These are phyloP conservation scores for Apiotrichum montevideense DNA, from an alignment of 1,284 basidiomycete genomes.

Conservation along the genomic window DNA sequence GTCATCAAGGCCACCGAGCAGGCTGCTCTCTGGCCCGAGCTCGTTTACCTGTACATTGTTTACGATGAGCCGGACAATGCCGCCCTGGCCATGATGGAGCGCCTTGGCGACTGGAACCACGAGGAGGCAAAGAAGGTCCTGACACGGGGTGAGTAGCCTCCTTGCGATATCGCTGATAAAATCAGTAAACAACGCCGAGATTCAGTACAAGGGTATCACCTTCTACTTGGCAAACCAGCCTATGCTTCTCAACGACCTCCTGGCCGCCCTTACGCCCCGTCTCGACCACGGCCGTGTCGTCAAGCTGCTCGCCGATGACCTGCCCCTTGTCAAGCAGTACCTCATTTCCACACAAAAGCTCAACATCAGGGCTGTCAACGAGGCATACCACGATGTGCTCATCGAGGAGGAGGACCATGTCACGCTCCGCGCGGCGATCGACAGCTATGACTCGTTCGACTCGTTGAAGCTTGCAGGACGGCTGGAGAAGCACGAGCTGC, in stretches of 20 bases:
- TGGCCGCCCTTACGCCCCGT: conserved; percentile 84
- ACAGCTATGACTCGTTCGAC: conserved; percentile 98
- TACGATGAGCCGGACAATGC: conserved; percentile 55
- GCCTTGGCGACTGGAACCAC: conserved; percentile 96
- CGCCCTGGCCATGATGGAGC: conserved; percentile 52
- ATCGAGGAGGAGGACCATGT: conserved; percentile 99
- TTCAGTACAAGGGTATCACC: conserved; percentile 56
- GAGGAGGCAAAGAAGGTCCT: conserved; percentile 85
- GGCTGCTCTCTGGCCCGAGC: conserved; percentile 98
- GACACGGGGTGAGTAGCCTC: too few relatives aligned
- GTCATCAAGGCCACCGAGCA: conserved; percentile 92
- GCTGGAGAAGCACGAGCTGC: conserved; percentile 81
- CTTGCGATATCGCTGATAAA: conserved; percentile 31
- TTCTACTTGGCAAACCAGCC: conserved; percentile 87
- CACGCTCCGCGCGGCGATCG: conserved; percentile 89
- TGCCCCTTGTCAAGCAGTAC: conserved; percentile 91
- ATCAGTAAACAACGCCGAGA: conserved; percentile 95
- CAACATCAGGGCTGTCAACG: conserved; percentile 94
- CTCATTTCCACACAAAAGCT: conserved; percentile 96
- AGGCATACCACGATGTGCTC: conserved; percentile 91
- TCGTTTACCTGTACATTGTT: conserved; percentile 96
- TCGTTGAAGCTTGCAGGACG: conserved; percentile 78
- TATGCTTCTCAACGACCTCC: conserved; percentile 82
- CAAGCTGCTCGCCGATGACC: conserved; percentile 87
- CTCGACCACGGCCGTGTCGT: conserved; percentile 94